phyloP scores from a whole-genome alignment of 768 basidiomycete genomes.

The Agrocybe chaxingu region DNA sequence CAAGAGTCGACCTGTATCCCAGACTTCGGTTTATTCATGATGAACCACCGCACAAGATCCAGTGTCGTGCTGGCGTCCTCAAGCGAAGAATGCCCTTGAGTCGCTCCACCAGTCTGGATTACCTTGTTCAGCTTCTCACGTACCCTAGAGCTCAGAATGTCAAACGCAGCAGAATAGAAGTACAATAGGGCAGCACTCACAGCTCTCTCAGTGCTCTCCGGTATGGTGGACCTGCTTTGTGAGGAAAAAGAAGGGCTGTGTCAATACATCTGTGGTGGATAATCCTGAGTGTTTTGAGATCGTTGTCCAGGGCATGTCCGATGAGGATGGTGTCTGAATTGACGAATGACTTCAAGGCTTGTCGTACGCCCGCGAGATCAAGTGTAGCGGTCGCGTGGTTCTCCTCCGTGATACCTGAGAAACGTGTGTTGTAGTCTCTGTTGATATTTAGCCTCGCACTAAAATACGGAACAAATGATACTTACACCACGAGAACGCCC shows the following conservation, averaged over 20 bases:
- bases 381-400: constrained; percentile 58
- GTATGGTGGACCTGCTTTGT: constrained; percentile 68
- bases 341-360: constrained; percentile 68
- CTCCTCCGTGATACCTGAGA: constrained; percentile 75
- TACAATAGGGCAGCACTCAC: constrained; percentile 37
- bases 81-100: constrained; percentile 81
- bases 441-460: constrained; percentile 3
- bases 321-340: constrained; percentile 82
- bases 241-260: constrained; percentile 85
- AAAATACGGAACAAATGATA: constrained; percentile 9
- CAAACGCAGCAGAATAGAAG: constrained; percentile 4
- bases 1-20: constrained; percentile 11
- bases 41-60: constrained; percentile 82
- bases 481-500: constrained; percentile 74
- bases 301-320: constrained; percentile 92
- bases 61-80: constrained; percentile 90
- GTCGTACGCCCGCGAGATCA: constrained; percentile 63
- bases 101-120: constrained; percentile 79
- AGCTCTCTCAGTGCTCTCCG: constrained; percentile 79
- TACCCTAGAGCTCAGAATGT: constrained; percentile 45
- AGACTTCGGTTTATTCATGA: constrained; percentile 55
- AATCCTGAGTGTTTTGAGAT: constrained; percentile 85
- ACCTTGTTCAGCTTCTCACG: constrained; percentile 76
- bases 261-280: constrained; percentile 85
- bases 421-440: constrained; percentile 91